Base-by-base conservation (phyloP, 768 basidiomycete species). In the Leccinum disarticulatum region DNA sequence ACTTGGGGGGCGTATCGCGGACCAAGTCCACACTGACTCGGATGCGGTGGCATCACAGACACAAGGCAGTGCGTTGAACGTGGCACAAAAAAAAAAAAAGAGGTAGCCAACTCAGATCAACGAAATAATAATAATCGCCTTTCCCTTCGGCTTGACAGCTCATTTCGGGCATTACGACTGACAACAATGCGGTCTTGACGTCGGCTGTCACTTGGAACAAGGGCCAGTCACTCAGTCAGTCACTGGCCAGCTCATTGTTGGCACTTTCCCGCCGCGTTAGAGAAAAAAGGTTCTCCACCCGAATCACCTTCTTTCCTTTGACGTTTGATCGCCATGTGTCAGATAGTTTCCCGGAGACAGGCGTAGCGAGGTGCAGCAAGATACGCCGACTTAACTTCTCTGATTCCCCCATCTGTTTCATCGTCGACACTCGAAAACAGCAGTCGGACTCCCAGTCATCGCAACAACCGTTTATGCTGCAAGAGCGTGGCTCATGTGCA, bases 271-370 rank as follows among this genome's bases (percentile, higher is more conserved):
- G 59, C 63, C 57, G 58, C 61, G 43, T 46, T 46, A 46, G 43
- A 46, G 53, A 60, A 54, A 28, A 38, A 54, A 35, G 33, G 13
- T 50, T 22, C 48, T 43, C 35, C 55, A 53, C 43, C 52, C 55
- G 50, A 28, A 43, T 63, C 55, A 59, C 57, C 55, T 50, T 61
- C 54, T 59, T 52, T 52, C 31, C 52, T 53, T 59, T 70, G 65
- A 67, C 67, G 59, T 67, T 67, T 64, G 70, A 70, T 67, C 61
- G 67, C 66, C 64, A 66, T 64, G 64, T 66, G 63, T 66, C 61
- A 64, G 60, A 33, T 41, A 36, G 52, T 52, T 65, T 62, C 61
- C 57, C 60, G 55, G 57, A 49, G 57, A 52, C 56, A 46, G 62
- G 61, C 57, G 59, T 69, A 63, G 58, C 66, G 63, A 68, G 54